phyloP scores from a whole-genome alignment of 371 early-diverging fungal species.

The Parasitella parasitica region DNA sequence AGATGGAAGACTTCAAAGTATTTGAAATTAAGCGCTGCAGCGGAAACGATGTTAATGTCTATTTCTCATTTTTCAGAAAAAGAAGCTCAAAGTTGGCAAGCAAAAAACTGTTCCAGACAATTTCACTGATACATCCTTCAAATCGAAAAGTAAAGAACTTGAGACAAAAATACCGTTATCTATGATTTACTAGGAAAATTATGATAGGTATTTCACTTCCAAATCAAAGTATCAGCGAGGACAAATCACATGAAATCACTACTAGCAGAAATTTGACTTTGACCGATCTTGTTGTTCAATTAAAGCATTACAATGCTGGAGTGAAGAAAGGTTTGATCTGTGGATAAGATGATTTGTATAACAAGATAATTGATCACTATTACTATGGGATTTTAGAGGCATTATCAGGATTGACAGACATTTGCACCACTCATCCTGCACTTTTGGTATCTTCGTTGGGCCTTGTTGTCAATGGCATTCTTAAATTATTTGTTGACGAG shows the following conservation, averaged over 20 bases:
- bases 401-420: slow-evolving; percentile 66
- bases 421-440: slow-evolving; percentile 58
- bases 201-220: slow-evolving; percentile 71
- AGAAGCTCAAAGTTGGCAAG: slow-evolving; percentile 90
- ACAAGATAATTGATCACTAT: not conserved
- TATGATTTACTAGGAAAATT: not conserved
- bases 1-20: slow-evolving; percentile 82
- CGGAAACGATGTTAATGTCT: too few species aligned
- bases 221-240: slow-evolving; percentile 73
- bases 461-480: slow-evolving; percentile 60
- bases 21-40: not conserved
- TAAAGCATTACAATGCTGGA: slow-evolving; percentile 77
- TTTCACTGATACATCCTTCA: slow-evolving; percentile 85
- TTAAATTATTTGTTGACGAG: slow-evolving; percentile 65
- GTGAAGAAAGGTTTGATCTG: slow-evolving; percentile 63
- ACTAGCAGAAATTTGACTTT: slow-evolving; percentile 75
- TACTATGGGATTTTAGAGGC: slow-evolving; percentile 52
- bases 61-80: slow-evolving; percentile 61
- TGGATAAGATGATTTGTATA: not conserved
- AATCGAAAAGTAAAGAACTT: slow-evolving; percentile 63
- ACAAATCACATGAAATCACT: slow-evolving; percentile 70
- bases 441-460: slow-evolving; percentile 64
- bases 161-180: not conserved
- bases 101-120: slow-evolving; percentile 77
- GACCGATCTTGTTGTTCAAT: slow-evolving; percentile 68